phyloP scores from a whole-genome alignment of 345 rosid genomes.

The Mallotus nudiflorus region DNA sequence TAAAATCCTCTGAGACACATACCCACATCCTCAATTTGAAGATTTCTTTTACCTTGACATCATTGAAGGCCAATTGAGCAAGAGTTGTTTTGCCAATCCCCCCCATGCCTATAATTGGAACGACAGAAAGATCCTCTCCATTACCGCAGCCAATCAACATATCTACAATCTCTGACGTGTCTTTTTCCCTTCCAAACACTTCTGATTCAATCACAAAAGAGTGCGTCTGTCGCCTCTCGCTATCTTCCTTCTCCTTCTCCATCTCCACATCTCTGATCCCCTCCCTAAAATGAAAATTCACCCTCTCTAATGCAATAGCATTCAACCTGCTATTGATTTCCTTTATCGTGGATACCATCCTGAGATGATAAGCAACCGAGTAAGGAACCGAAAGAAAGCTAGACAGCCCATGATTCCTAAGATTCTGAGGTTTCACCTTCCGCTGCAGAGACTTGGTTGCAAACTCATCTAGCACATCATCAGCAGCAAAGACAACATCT shows the following conservation, averaged over 20 bases:
- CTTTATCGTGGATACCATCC: background rate
- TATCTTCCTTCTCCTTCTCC: background rate
- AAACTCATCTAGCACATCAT: slow-evolving; percentile 5
- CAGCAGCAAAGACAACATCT: slow-evolving; percentile 13
- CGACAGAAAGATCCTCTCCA: background rate
- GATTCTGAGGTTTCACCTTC: background rate
- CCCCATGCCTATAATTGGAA: slow-evolving; percentile 3
- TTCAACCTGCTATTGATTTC: slow-evolving; percentile 1
- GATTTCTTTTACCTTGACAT: background rate
- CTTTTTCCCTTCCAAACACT: slow-evolving; percentile 17
- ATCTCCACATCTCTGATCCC: slow-evolving; percentile 5
- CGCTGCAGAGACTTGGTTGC: background rate
- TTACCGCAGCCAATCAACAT: background rate
- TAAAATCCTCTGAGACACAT: slow-evolving; percentile 1
- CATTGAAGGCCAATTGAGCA: slow-evolving; percentile 9
- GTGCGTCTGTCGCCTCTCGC: background rate
- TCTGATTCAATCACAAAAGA: slow-evolving; percentile 20
- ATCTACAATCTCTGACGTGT: slow-evolving; percentile 6
- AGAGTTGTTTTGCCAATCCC: slow-evolving; percentile 6
- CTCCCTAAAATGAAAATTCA: slow-evolving; percentile 6
- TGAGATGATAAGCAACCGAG: background rate
- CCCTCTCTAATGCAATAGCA: slow-evolving; percentile 2
- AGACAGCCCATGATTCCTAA: background rate
- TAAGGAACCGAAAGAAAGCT: background rate
- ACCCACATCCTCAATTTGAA: slow-evolving; percentile 8